Base-by-base conservation (phyloP, 192 early-diverging fungal species). In the Jimgerdemannia flammicorona region DNA sequence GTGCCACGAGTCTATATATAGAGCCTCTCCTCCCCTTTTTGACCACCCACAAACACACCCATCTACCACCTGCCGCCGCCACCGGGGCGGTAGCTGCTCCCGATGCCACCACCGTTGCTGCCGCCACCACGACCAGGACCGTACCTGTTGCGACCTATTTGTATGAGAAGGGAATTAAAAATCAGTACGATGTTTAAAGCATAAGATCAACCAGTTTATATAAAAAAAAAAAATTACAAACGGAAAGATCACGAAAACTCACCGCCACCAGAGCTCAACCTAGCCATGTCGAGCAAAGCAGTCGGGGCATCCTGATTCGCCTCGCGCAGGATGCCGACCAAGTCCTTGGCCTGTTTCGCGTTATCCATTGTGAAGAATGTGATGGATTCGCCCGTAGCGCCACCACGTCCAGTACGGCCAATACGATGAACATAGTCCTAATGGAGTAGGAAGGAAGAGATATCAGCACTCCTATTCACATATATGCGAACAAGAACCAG, bases 401-500 rank as follows among this genome's bases (percentile, higher is more conserved):
- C 97, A 64, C 95, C 97, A 80, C 97, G 91, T 67, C 96, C 97
- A 43, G 97, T 99, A 84, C 97, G 93, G 68, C 97, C 97, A 83
- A 99, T 96, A 78, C 97, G 93, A 82, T 95, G 93, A 43, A 94
- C 91, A 79, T 94, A 95, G 80, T 96, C 96, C 80, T 59, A 14
- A 59, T 59, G 6, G 87, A 69, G 7, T 40, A 42, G 59, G 43
- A 78, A 42, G 59, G 43, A 78, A 20, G 7, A 14, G 9, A 40
- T 4, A 74, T 20, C 54, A 59, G 49, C 14, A 59, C 2, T 10
- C 8, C 14, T 6, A 59, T 14, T 6, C 14, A 59, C 49, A 59
- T 14, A 14, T 10, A 59, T 10, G 49, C 49, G 6, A 10, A 14
- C 6, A 14, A 6, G 14, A 14, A 59, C 49, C 49, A 59, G 14